Evolutionary conservation across 495 filamentous ascomycete genomes (phyloP), one percentile per base, ranked within the genome.

Genomic region (Penicillium maclennaniae): DNA sequence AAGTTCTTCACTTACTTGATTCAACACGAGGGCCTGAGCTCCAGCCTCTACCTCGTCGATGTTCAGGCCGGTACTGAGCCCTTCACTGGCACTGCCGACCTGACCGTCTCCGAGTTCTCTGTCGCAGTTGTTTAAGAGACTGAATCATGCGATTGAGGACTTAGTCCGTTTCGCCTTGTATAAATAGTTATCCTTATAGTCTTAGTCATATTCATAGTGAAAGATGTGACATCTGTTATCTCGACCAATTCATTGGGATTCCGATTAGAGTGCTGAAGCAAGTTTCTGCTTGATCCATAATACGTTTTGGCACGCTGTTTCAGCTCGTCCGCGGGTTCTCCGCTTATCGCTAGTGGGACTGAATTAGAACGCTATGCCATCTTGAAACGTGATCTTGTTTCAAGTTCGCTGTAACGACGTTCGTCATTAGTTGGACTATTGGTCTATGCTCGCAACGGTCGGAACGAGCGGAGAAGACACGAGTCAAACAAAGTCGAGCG

Each of bases 61-160:
- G 72, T 83, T 4, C 74, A 80, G 60, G 80, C 77, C 12, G 81
- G 81, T 21, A 81, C 81, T 10, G 81, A 84, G 69, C 74, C 79
- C 7, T 83, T 81, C 60, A 71, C 65, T 28, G 78, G 78, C 7
- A 69, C 51, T 20, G 74, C 72, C 4, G 59, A 60, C 7, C 49
- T 81, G 16, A 69, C 49, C 40, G 67, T 68, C 17, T 66, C 68
- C 1, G 53, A 61, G 10, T 81, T 77, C 63, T 71, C 69, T 15
- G 70, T 70, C 26, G 60, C 58, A 34, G 66, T 79, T 47, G 63
- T 49, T 40, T 81, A 68, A 75, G 28, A 50, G 19, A 3, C 23
- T 12, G 4, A 9, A 12, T 27, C 7, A 19, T 42, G 27, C 14
- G 23, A 14, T 34, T 12, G 31, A 31, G 31, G 31, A 34, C 31